These are phyloP conservation scores for Kazachstania sp. DNA, from an alignment of 1,139 yeast genomes.

Conservation along the genomic window DNA sequence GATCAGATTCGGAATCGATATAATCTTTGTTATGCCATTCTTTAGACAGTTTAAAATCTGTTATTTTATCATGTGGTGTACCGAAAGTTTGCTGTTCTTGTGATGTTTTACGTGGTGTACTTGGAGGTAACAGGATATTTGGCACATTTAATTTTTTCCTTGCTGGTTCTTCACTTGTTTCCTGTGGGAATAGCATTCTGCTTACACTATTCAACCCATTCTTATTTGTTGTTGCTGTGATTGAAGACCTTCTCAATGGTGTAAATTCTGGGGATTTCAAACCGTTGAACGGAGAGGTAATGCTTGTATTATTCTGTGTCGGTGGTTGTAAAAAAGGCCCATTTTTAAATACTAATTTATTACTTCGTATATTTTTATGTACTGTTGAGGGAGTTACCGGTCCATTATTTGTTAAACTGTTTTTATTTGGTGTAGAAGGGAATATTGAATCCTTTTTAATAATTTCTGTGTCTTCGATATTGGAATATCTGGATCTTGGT, in stretches of 20 bases:
- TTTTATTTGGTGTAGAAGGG: slow-evolving; percentile 11
- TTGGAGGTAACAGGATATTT: slow-evolving; percentile 6
- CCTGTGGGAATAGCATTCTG: slow-evolving; percentile 8
- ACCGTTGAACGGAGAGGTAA: slow-evolving; percentile 17
- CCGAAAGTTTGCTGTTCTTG: slow-evolving; percentile 2
- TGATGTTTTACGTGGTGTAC: slow-evolving; percentile 6
- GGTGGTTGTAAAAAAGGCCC: slow-evolving; percentile 12
- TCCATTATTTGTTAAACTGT: background rate
- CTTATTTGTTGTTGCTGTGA: slow-evolving; percentile 1
- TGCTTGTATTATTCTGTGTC: background rate
- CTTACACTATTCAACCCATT: slow-evolving; percentile 1
- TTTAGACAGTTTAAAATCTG: slow-evolving; percentile 18
- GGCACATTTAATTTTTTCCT: slow-evolving; percentile 1
- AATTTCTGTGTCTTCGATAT: background rate
- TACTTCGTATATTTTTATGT: slow-evolving; percentile 1
- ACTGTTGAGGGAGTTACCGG: slow-evolving; percentile 29
- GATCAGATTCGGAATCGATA: background rate
- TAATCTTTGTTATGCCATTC: slow-evolving; percentile 18
- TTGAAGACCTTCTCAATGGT: slow-evolving; percentile 14
- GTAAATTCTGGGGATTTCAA: slow-evolving; percentile 28
- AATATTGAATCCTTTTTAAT: background rate
- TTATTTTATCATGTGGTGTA: slow-evolving; percentile 25
- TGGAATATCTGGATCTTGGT: slow-evolving; percentile 22
- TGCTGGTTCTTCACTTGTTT: background rate
- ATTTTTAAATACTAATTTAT: slow-evolving; percentile 6